Percentiles rank a stretch among this genome's conserved stretches.
phyloP scores from a whole-genome alignment of 2,329 filamentous ascomycete species.

The Colletotrichum sublineola region DNA sequence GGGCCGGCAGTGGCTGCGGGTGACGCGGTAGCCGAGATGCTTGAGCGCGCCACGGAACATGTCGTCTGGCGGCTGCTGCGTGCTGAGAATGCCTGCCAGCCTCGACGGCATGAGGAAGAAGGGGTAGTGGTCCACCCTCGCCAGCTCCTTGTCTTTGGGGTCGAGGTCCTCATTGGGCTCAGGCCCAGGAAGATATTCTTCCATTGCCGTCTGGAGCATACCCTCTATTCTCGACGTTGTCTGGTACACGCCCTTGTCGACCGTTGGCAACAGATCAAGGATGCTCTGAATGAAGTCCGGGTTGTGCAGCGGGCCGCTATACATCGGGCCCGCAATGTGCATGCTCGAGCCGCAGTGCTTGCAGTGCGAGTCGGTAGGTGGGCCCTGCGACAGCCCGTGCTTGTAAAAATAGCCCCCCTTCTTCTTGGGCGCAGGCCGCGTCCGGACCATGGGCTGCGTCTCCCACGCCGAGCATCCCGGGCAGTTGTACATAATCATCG shows the following conservation, averaged over 20 bases:
- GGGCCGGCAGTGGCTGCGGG: constrained; percentile 88
- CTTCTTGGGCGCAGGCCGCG: constrained; percentile 76
- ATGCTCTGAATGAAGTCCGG: constrained; percentile 84
- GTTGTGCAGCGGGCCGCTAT: constrained; percentile 89
- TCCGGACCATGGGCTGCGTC: constrained; percentile 82
- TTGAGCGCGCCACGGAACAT: constrained; percentile 84
- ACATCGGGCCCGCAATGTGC: constrained; percentile 95
- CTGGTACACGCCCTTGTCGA: constrained; percentile 78
- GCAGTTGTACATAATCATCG: constrained; percentile 93
- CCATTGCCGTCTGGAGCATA: constrained; percentile 89
- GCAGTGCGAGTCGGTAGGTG: constrained; percentile 76
- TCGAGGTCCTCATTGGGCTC: constrained; percentile 55
- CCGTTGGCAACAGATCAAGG: constrained; percentile 76
- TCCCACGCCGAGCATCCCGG: constrained; percentile 92
- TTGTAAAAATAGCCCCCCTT: constrained; percentile 81
- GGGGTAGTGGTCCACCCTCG: constrained; percentile 78
- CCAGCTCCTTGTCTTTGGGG: constrained; percentile 64
- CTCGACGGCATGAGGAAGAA: constrained; percentile 88
- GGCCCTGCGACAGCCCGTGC: constrained; percentile 79
- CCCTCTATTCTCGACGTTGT: constrained; percentile 87
- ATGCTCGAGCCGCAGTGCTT: constrained; percentile 88
- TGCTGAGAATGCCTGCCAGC: constrained; percentile 83
- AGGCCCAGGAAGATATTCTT: constrained; percentile 70
- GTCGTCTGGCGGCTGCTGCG: constrained; percentile 82
- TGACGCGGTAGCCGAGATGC: constrained; percentile 84